These are phyloP conservation scores for Xylaria sp. DNA, from an alignment of 2,329 filamentous ascomycete genomes.

Conservation along the genomic window DNA sequence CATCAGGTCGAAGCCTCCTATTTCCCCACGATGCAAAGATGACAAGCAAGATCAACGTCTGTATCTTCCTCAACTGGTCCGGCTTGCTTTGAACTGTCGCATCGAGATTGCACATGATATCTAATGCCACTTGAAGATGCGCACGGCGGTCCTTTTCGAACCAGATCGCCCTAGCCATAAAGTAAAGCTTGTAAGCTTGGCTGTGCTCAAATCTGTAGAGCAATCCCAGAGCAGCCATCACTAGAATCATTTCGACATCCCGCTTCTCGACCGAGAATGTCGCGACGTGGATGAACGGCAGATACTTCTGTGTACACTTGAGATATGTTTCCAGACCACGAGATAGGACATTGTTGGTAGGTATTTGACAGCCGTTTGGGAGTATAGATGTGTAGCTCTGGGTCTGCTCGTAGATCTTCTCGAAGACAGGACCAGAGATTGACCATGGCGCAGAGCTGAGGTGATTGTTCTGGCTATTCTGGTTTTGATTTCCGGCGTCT, in stretches of 20 bases:
- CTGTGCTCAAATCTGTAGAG: constrained; percentile 60
- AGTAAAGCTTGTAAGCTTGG: constrained; percentile 65
- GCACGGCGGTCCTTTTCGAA: constrained; percentile 56
- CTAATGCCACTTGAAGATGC: background rate
- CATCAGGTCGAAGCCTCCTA: background rate
- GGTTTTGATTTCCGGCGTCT: background rate
- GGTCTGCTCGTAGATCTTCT: constrained; percentile 16
- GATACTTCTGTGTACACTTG: constrained; percentile 60
- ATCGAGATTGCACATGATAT: background rate
- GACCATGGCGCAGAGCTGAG: background rate
- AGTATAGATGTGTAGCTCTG: constrained; percentile 48
- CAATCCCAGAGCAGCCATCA: constrained; percentile 60
- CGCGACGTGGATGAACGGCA: constrained; percentile 62
- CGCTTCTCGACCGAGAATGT: constrained; percentile 47
- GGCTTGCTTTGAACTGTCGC: background rate
- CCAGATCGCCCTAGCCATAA: constrained; percentile 64
- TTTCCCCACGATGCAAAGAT: background rate
- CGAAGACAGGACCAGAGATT: background rate
- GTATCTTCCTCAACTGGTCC: background rate
- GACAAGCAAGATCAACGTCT: background rate
- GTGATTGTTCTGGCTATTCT: background rate
- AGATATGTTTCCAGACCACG: constrained; percentile 62
- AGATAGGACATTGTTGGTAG: constrained; percentile 58
- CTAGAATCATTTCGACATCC: constrained; percentile 60
- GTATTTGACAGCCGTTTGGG: constrained; percentile 58